Evolutionary conservation across 2,329 filamentous ascomycete species (phyloP), one percentile per base, ranked within the genome.

Genomic region (Westerdykella ornata): DNA sequence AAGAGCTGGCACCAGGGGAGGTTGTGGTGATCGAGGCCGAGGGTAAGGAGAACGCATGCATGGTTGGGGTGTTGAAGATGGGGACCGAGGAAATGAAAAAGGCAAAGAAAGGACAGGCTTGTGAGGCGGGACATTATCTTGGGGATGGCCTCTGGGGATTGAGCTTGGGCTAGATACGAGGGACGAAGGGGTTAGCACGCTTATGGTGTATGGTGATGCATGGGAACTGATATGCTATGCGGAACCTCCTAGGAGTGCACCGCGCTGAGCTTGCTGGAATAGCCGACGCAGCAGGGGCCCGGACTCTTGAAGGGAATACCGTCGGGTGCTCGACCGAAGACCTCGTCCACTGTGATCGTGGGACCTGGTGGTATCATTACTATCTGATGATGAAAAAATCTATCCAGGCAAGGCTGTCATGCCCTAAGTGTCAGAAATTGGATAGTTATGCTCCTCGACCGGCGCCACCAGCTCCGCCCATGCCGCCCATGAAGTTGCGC

Each of bases 101-200:
- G 52, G 90, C 90, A 71, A 88, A 88, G 52, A 97, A 97, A 72
- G 92, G 92, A 0, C 85, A 89, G 5, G 92, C 89, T 13, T 86
- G 97, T 53, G 90, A 97, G 72, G 84, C 88, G 46, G 87, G 87
- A 22, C 92, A 98, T 75, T 97, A 84, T 71, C 66, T 97, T 40
- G 92, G 92, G 0, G 92, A 98, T 72, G 92, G 90, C 14, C 70
- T 98, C 54, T 98, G 92, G 92, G 85, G 76, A 55, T 63, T 94
- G 63, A 68, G 69, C 47, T 63, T 79, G 55, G 73, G 75, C 66
- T 79, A 67, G 71, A 45, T 43, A 31, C 22, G 8, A 35, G 16
- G 18, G 32, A 40, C 34, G 30, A 33, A 29, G 35, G 30, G 9
- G 30, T 3, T 7, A 26, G 30, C 16, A 17, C 30, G 30, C 8